phyloP scores from a whole-genome alignment of 1,139 yeast species.

The Arxiozyma telluris region DNA sequence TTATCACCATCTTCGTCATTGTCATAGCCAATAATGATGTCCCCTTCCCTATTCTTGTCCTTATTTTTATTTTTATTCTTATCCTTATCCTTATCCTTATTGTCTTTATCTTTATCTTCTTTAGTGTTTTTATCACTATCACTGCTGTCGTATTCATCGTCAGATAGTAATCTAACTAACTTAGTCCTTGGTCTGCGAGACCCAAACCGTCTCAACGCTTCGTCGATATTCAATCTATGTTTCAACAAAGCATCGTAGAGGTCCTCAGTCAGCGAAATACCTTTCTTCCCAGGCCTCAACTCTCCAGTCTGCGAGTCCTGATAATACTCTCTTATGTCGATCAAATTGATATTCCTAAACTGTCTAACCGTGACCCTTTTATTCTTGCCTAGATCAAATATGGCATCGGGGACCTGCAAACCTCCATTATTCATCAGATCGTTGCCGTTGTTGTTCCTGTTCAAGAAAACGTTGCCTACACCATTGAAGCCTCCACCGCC shows the following conservation, averaged over 20 bases:
- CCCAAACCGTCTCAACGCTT: slow-evolving; percentile 47
- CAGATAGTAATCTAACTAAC: slow-evolving; percentile 14
- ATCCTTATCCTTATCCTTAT: slow-evolving; percentile 2
- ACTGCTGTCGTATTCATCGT: slow-evolving; percentile 19
- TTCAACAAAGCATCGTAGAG: slow-evolving; percentile 52
- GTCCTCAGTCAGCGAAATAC: slow-evolving; percentile 68
- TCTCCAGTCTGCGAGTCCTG: slow-evolving; percentile 50
- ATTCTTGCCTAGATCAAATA: slow-evolving; percentile 50
- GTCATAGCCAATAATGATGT: slow-evolving; percentile 9
- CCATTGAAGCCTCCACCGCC: background rate
- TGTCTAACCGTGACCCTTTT: slow-evolving; percentile 65
- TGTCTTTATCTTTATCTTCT: slow-evolving; percentile 7
- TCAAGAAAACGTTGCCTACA: background rate
- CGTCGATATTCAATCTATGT: slow-evolving; percentile 46
- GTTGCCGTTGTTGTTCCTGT: background rate
- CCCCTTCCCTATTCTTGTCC: background rate
- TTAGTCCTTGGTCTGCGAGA: slow-evolving; percentile 29
- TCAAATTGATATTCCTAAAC: slow-evolving; percentile 53
- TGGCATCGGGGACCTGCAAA: slow-evolving; percentile 21
- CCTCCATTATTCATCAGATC: slow-evolving; percentile 2
- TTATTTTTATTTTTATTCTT: background rate
- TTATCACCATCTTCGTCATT: slow-evolving; percentile 4
- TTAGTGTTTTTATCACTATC: slow-evolving; percentile 4
- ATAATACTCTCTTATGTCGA: slow-evolving; percentile 79
- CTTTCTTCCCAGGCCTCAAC: slow-evolving; percentile 73